phyloP scores from a whole-genome alignment of 208 protist species.

The Blechomonas ayalai region DNA sequence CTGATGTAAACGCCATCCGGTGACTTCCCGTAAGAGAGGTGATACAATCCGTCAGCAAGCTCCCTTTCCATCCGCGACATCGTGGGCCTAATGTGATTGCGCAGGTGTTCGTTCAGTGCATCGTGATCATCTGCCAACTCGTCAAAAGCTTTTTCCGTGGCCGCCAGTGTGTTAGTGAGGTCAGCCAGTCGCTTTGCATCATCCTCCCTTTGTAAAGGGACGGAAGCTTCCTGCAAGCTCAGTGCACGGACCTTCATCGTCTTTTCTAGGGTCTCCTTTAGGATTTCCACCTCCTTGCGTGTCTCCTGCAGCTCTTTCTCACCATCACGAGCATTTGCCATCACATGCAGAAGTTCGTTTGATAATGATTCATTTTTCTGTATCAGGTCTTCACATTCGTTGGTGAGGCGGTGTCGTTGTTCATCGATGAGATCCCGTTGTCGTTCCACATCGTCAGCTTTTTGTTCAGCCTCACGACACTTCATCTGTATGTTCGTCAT shows the following conservation, averaged over 20 bases:
- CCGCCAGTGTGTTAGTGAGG: not conserved
- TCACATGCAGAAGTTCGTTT: too few relatives aligned
- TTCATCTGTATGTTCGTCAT: too few relatives aligned
- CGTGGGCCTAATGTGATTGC: conserved; percentile 12
- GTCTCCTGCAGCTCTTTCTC: conserved; percentile 8
- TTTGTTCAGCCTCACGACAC: too few relatives aligned
- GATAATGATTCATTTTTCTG: too few relatives aligned
- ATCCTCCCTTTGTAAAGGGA: conserved; percentile 5
- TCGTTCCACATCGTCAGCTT: too few relatives aligned
- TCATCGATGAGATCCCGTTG: too few relatives aligned
- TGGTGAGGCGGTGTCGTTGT: too few relatives aligned
- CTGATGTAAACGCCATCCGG: not conserved
- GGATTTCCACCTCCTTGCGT: conserved; percentile 10
- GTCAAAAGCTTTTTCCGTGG: not conserved
- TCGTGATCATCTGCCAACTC: conserved; percentile 9
- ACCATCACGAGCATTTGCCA: too few relatives aligned
- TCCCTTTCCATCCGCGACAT: conserved; percentile 4
- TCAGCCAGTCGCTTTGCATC: not conserved
- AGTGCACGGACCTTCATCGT: too few relatives aligned
- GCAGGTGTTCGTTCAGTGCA: conserved; percentile 7
- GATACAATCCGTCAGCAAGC: conserved; percentile 2
- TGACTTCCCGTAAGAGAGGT: too few relatives aligned
- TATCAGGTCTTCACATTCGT: too few relatives aligned
- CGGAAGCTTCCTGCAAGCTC: too few relatives aligned
- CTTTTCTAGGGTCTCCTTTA: conserved; percentile 2